A percentile compares a stretch with the other conserved stretches of the same genome.
Evolutionary conservation across 2,329 filamentous ascomycete species (phyloP).

Genomic region (Botryotinia calthae): DNA sequence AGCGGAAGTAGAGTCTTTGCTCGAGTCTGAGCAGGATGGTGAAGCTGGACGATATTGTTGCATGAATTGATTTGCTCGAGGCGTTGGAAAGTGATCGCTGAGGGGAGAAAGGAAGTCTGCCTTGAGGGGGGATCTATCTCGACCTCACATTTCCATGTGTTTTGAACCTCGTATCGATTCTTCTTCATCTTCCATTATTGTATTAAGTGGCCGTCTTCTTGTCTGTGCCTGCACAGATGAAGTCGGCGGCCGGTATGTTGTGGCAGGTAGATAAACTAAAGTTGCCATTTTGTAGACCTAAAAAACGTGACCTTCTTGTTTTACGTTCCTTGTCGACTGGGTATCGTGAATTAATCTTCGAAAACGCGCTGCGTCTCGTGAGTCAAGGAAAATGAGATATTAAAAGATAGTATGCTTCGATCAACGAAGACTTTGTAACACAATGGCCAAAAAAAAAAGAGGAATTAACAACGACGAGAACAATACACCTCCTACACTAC

Average conservation of each 20-base stretch:
- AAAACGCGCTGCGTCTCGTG: constrained; percentile 35
- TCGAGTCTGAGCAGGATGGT: constrained; percentile 56
- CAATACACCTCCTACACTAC: constrained; percentile 15
- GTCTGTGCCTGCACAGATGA: constrained; percentile 50
- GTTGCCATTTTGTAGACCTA: constrained; percentile 36
- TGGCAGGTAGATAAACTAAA: constrained; percentile 46
- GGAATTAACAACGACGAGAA: constrained; percentile 24
- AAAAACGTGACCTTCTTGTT: constrained; percentile 25
- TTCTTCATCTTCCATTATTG: constrained; percentile 57
- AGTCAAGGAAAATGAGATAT: constrained; percentile 30
- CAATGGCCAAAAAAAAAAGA: constrained; percentile 22
- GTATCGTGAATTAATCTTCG: constrained; percentile 26
- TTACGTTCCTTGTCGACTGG: constrained; percentile 25
- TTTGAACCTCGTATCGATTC: constrained; percentile 34
- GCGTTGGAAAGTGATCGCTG: constrained; percentile 66
- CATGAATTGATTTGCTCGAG: constrained; percentile 64
- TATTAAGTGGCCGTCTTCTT: constrained; percentile 59
- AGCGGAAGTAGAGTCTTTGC: constrained; percentile 51
- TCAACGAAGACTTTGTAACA: constrained; percentile 40
- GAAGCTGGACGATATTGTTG: constrained; percentile 55
- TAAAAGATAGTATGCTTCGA: constrained; percentile 41
- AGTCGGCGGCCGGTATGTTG: constrained; percentile 49
- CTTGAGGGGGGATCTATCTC: constrained; percentile 42
- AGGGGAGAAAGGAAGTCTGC: constrained; percentile 44
- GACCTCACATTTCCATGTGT: constrained; percentile 36